These are phyloP conservation scores for Sisymbrium irio DNA, from an alignment of 345 rosid genomes.

Conservation along the genomic window DNA sequence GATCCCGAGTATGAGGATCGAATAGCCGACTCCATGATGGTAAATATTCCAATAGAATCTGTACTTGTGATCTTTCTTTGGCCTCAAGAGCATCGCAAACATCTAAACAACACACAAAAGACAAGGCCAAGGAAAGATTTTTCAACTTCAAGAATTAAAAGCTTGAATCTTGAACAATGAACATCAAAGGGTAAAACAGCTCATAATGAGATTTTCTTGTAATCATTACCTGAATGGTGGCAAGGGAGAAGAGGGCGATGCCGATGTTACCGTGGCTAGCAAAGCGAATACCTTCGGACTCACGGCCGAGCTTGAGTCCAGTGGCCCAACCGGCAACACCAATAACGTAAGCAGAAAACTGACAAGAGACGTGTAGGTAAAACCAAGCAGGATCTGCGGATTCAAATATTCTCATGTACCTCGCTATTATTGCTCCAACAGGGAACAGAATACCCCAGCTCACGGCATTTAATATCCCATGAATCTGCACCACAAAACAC, in stretches of 20 bases:
- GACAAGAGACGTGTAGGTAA: conserved; percentile 71
- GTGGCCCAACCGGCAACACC: conserved; percentile 94
- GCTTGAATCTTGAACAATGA: not conserved
- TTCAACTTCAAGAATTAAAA: not conserved
- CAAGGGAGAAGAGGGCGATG: conserved; percentile 61
- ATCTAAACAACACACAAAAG: conserved; percentile 38
- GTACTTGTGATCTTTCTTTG: conserved; percentile 81
- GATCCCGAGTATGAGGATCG: conserved; percentile 57
- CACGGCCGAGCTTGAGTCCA: conserved; percentile 79
- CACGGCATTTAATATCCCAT: conserved; percentile 79
- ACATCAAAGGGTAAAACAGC: not conserved
- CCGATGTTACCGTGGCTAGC: conserved; percentile 62
- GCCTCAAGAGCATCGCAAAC: conserved; percentile 72
- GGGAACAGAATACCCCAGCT: conserved; percentile 93
- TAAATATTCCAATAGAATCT: conserved; percentile 76
- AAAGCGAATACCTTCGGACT: conserved; percentile 47
- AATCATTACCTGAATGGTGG: conserved; percentile 77
- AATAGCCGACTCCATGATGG: conserved; percentile 69
- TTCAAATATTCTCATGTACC: conserved; percentile 63
- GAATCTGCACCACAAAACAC: conserved; percentile 50
- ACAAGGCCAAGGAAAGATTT: not conserved
- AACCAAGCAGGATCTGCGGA: conserved; percentile 92
- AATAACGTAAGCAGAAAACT: conserved; percentile 61
- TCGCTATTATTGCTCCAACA: conserved; percentile 59
- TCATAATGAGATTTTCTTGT: not conserved